Percentiles rank a stretch among this genome's conserved stretches.
Conservation (phyloP, 176 grass and related monocot genomes). For the Paspalum notatum region DNA sequence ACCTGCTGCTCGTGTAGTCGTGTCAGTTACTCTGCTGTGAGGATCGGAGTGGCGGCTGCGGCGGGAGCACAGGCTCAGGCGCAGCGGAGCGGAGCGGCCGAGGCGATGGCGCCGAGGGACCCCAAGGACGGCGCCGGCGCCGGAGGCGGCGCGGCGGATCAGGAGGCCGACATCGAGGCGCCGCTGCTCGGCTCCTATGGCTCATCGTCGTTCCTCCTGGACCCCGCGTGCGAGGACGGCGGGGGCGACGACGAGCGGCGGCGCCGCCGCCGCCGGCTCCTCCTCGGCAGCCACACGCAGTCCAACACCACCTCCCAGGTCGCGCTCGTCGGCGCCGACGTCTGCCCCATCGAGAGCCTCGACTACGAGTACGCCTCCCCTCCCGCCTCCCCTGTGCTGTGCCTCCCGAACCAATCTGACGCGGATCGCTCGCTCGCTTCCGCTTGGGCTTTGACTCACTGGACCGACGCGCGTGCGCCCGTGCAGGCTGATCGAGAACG, state of each 20-base stretch:
- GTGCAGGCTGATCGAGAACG: conserved; percentile 86
- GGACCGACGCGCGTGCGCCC: not conserved
- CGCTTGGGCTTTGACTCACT: not conserved
- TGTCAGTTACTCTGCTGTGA: not conserved
- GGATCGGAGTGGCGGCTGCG: conserved; percentile 11
- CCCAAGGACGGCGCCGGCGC: not conserved
- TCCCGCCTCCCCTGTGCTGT: not conserved
- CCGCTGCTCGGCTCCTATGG: conserved; percentile 41
- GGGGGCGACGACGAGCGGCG: conserved; percentile 30
- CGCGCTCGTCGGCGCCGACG: conserved; percentile 77
- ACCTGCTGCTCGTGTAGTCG: conserved; percentile 13
- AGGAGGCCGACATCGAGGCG: conserved; percentile 48
- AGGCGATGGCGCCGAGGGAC: conserved; percentile 41
- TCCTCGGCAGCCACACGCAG: conserved; percentile 42
- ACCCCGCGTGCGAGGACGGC: conserved; percentile 44
- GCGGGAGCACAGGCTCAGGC: conserved; percentile 10
- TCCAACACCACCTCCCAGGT: conserved; percentile 92
- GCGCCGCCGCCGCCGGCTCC: conserved; percentile 27
- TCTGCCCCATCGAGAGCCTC: conserved; percentile 89
- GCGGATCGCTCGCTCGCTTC: conserved; percentile 3
- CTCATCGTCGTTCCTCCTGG: conserved; percentile 43
- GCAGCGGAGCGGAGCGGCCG: not conserved
- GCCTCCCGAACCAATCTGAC: not conserved
- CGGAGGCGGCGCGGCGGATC: conserved; percentile 27
- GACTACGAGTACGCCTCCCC: conserved; percentile 73